Conservation (phyloP, 2,329 filamentous ascomycete genomes). For the Fusarium euwallaceae region DNA sequence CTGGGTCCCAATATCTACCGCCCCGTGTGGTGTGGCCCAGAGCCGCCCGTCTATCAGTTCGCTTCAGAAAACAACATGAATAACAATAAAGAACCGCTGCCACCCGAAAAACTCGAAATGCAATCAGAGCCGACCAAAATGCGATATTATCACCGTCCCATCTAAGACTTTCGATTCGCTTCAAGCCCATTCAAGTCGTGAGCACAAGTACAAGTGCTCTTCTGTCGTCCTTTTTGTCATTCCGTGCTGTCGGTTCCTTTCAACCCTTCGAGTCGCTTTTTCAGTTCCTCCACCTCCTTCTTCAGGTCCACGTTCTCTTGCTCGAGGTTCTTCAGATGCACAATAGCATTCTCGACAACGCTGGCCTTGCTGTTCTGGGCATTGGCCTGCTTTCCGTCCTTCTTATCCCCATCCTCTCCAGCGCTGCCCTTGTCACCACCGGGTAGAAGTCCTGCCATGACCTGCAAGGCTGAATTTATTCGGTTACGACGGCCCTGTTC, state of each 20-base stretch:
- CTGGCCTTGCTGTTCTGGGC: slow-evolving; percentile 91
- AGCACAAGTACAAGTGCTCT: slow-evolving; percentile 1
- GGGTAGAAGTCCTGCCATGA: slow-evolving; percentile 91
- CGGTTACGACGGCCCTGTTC: slow-evolving; percentile 95
- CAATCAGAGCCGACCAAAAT: slow-evolving; percentile 12
- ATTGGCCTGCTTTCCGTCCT: slow-evolving; percentile 61
- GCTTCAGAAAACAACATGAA: slow-evolving; percentile 25
- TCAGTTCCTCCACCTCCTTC: slow-evolving; percentile 64
- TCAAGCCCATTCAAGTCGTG: slow-evolving; percentile 5
- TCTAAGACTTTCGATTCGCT: slow-evolving; percentile 1
- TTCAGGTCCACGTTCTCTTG: slow-evolving; percentile 78
- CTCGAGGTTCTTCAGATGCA: slow-evolving; percentile 91
- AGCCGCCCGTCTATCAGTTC: slow-evolving; percentile 34
- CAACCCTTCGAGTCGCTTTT: slow-evolving; percentile 48
- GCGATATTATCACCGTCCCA: slow-evolving; percentile 29
- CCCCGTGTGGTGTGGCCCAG: slow-evolving; percentile 14
- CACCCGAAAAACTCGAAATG: slow-evolving; percentile 20
- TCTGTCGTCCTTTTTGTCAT: slow-evolving; percentile 19
- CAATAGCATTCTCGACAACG: slow-evolving; percentile 96
- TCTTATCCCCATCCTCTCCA: slow-evolving; percentile 61
- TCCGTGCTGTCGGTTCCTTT: slow-evolving; percentile 25
- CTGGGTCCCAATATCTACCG: slow-evolving; percentile 19
- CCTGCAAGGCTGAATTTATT: slow-evolving; percentile 92
- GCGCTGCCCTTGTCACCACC: slow-evolving; percentile 59
- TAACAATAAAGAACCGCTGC: slow-evolving; percentile 34